A percentile compares a stretch with the other conserved stretches of the same genome.
These are phyloP conservation scores for Euphorbia lathyris DNA, from an alignment of 345 rosid species.

Conservation along the genomic window DNA sequence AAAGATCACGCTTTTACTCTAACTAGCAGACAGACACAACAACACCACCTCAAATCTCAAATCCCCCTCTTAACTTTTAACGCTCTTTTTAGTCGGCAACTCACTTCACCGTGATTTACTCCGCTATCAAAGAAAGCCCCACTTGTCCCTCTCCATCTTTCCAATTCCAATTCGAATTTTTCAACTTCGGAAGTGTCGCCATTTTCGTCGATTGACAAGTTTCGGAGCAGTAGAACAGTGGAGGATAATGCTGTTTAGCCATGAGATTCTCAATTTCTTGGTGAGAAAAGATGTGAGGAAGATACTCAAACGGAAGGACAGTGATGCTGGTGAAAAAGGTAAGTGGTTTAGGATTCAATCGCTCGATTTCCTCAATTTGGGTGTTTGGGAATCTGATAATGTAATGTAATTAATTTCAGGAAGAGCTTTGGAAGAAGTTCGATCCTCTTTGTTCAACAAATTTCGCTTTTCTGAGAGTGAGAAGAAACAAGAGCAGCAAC, in stretches of 20 bases:
- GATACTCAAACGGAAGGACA: slow-evolving; percentile 85
- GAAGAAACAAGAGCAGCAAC: slow-evolving; percentile 65
- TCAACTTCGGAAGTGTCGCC: not conserved
- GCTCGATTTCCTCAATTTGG: too few relatives aligned
- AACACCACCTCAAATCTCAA: not conserved
- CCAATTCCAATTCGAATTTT: not conserved
- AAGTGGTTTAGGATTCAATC: not conserved
- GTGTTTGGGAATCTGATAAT: too few relatives aligned
- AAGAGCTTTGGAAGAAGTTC: slow-evolving; percentile 67
- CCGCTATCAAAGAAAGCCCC: not conserved
- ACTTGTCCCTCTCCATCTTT: not conserved
- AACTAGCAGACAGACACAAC: not conserved
- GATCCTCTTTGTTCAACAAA: slow-evolving; percentile 61
- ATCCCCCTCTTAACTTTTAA: not conserved
- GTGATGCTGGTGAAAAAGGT: slow-evolving; percentile 88
- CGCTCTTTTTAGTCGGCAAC: not conserved
- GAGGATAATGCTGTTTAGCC: slow-evolving; percentile 29
- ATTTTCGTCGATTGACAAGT: too few relatives aligned
- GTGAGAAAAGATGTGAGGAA: slow-evolving; percentile 62
- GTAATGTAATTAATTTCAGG: slow-evolving; percentile 37
- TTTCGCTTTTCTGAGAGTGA: slow-evolving; percentile 56
- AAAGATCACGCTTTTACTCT: not conserved
- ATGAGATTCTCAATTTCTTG: slow-evolving; percentile 46
- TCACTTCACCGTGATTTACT: slow-evolving; percentile 1
- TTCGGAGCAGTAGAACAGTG: not conserved